These are phyloP conservation scores for Neonectria magnoliae DNA, from an alignment of 2,329 filamentous ascomycete species.

Conservation along the genomic window DNA sequence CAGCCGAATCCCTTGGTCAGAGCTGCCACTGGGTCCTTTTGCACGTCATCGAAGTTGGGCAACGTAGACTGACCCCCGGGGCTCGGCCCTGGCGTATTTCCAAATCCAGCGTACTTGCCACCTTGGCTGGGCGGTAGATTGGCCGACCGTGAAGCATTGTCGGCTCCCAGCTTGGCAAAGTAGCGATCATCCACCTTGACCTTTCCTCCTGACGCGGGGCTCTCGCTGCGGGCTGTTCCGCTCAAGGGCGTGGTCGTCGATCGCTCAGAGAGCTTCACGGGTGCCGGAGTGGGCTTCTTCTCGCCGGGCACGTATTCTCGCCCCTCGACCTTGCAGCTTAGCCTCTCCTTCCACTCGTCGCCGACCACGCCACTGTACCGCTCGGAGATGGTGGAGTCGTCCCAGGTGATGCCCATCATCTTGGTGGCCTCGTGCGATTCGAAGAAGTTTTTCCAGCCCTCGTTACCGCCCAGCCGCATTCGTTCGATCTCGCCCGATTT, in stretches of 20 bases:
- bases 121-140: constrained; percentile 86
- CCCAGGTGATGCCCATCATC: constrained; percentile 77
- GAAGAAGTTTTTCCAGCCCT: constrained; percentile 88
- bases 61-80: constrained; percentile 57
- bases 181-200: constrained; percentile 84
- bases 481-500: constrained; percentile 91
- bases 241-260: constrained; percentile 56
- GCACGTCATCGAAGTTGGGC: constrained; percentile 85
- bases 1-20: constrained; percentile 94
- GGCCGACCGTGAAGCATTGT: constrained; percentile 81
- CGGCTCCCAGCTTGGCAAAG: constrained; percentile 84
- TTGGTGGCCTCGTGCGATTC: constrained; percentile 74
- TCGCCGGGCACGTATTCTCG: constrained; percentile 83
- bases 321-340: constrained; percentile 88
- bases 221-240: constrained; percentile 53
- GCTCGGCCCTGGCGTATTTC: constrained; percentile 73
- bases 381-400: constrained; percentile 89
- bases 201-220: constrained; percentile 55
- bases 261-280: constrained; percentile 49
- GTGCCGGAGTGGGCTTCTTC: constrained; percentile 57
- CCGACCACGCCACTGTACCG: constrained; percentile 89
- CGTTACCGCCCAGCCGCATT: constrained; percentile 93
- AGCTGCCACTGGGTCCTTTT: constrained; percentile 88
- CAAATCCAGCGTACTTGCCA: constrained; percentile 92
- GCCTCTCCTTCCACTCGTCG: constrained; percentile 93